Conservation (phyloP, 495 filamentous ascomycete genomes). For the Penicillium subrubescens region DNA sequence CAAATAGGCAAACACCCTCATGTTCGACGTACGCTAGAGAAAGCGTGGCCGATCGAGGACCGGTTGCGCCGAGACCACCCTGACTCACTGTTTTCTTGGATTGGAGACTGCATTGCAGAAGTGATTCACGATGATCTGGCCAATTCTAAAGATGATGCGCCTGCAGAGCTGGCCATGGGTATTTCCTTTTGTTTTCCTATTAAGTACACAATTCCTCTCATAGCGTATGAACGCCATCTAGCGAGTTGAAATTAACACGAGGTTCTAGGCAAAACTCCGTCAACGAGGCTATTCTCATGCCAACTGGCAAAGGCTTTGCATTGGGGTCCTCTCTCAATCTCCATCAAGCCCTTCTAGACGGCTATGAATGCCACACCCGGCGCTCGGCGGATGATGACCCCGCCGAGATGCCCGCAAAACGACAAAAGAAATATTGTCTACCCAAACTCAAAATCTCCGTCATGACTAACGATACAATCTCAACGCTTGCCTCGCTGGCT, state of each 20-base stretch:
- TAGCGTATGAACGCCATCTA: not conserved
- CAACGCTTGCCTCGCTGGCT: constrained; percentile 71
- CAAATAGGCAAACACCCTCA: constrained; percentile 32
- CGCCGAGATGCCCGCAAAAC: constrained; percentile 25
- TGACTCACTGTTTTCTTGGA: constrained; percentile 72
- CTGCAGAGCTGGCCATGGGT: constrained; percentile 62
- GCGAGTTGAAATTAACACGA: not conserved
- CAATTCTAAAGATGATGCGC: constrained; percentile 32
- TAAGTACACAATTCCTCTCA: constrained; percentile 50
- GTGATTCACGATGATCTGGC: constrained; percentile 56
- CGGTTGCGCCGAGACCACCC: constrained; percentile 68
- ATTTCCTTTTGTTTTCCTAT: constrained; percentile 83
- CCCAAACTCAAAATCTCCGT: constrained; percentile 66
- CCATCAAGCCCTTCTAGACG: constrained; percentile 61
- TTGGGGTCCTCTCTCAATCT: constrained; percentile 67
- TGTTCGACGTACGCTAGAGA: constrained; percentile 61
- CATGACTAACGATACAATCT: constrained; percentile 75
- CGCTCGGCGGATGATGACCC: constrained; percentile 28
- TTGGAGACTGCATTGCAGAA: constrained; percentile 69
- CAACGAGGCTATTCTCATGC: constrained; percentile 70
- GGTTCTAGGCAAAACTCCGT: constrained; percentile 63
- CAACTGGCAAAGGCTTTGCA: constrained; percentile 82
- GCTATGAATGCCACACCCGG: constrained; percentile 59
- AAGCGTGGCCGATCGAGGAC: constrained; percentile 72
- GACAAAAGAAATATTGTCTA: constrained; percentile 45